Percentiles rank a stretch among this genome's conserved stretches.
Evolutionary conservation across 208 protist species (phyloP).

Genomic region (Leishmania gerbilli): DNA sequence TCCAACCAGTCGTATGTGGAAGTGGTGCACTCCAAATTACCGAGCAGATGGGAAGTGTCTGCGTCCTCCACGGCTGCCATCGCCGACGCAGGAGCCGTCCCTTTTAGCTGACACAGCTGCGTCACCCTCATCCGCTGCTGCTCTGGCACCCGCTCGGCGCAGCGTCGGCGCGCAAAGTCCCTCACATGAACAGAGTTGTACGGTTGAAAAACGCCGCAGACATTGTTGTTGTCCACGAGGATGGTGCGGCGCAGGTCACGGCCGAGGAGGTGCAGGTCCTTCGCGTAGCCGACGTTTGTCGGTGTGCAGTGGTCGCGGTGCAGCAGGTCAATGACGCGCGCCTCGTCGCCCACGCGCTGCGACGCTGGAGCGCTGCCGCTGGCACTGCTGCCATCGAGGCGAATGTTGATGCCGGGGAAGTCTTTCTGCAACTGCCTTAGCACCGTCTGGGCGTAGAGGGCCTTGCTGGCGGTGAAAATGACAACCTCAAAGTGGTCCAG

Average conservation of each 20-base stretch:
- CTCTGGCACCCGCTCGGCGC: neutral
- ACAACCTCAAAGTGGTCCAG: constrained; percentile 54
- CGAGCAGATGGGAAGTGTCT: neutral
- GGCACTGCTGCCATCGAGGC: neutral
- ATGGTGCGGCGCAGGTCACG: constrained; percentile 43
- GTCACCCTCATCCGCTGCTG: neutral
- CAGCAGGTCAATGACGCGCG: constrained; percentile 34
- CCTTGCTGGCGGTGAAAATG: constrained; percentile 61
- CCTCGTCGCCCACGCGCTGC: neutral
- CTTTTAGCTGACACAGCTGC: constrained; percentile 13
- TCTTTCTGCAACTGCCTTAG: constrained; percentile 40
- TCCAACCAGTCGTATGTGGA: constrained; percentile 25
- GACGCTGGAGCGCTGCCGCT: neutral
- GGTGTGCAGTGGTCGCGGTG: constrained; percentile 65
- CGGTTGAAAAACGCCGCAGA: constrained; percentile 62
- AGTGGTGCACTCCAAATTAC: neutral
- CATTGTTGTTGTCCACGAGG: constrained; percentile 64
- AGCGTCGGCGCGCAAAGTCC: constrained; percentile 32
- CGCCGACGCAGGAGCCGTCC: neutral
- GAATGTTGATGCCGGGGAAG: constrained; percentile 29
- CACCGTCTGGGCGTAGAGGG: constrained; percentile 43
- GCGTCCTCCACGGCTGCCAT: neutral
- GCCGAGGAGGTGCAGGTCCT: constrained; percentile 70
- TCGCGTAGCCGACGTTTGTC: constrained; percentile 55
- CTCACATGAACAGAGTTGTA: constrained; percentile 53